Base-by-base conservation (phyloP, 2,329 filamentous ascomycete species). In the Verticillium isaacii region DNA sequence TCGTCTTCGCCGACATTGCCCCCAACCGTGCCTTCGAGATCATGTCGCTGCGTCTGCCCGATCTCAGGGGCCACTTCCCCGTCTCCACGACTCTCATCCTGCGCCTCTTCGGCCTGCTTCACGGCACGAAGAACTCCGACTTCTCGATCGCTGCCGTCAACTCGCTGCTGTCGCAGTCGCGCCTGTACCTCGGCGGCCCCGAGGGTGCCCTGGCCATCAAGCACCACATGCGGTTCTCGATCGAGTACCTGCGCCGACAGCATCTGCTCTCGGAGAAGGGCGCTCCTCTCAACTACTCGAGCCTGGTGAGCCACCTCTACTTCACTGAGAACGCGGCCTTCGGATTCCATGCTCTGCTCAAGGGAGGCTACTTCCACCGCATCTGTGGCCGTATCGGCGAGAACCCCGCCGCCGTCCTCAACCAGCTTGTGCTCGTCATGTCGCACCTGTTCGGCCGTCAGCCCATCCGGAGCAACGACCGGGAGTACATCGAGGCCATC, bases 181-280 rank as follows among this genome's bases (percentile, higher is more conserved):
- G 88, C 34, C 74, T 93, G 7, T 92, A 89, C 65, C 80, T 93
- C 2, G 90, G 90, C 55, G 89, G 90, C 0, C 80, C 86, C 2
- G 85, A 86, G 52, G 85, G 86, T 58, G 87, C 87, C 68, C 84
- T 88, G 71, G 85, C 89, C 1, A 85, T 92, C 1, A 81, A 90
- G 59, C 90, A 94, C 70, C 90, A 93, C 69, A 73, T 94, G 7
- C 84, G 91, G 3, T 94, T 94, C 72, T 93, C 90, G 0, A 90
- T 94, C 55, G 90, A 94, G 66, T 94, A 92, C 67, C 80, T 94
- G 1, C 83, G 89, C 23, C 80, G 88, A 39, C 88, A 92, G 66
- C 78, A 84, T 54, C 82, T 94, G 0, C 77, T 94, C 9, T 85
- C 84, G 3, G 72, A 77, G 0, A 71, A 75, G 1, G 91, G 90